A percentile compares a stretch with the other conserved stretches of the same genome.
These are phyloP conservation scores for Apophysomyces variabilis DNA, from an alignment of 371 early-diverging fungal genomes.

Conservation along the genomic window DNA sequence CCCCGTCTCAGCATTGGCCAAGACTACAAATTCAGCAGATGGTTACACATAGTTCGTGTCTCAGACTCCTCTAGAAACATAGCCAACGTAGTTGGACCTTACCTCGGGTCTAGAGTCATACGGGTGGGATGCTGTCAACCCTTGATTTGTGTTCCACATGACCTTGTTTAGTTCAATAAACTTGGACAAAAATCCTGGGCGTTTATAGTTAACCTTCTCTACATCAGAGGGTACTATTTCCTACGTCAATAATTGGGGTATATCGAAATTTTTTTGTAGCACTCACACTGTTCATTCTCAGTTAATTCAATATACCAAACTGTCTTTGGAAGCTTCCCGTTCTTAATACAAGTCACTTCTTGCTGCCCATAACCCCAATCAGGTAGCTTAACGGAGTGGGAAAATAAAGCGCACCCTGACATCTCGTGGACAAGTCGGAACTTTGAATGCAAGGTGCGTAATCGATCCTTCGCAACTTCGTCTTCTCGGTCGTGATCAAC, in stretches of 20 bases:
- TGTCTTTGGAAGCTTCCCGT: slow-evolving; percentile 64
- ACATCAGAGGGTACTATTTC: slow-evolving; percentile 52
- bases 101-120: slow-evolving; percentile 85
- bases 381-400: slow-evolving; percentile 84
- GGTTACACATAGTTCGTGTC: neutral
- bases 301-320: slow-evolving; percentile 70
- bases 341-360: slow-evolving; percentile 87
- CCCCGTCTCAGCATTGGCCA: slow-evolving; percentile 95
- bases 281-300: slow-evolving; percentile 51
- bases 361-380: slow-evolving; percentile 97
- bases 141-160: slow-evolving; percentile 92
- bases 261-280: neutral
- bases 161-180: slow-evolving; percentile 84
- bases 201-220: slow-evolving; percentile 56
- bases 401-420: slow-evolving; percentile 79
- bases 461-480: slow-evolving; percentile 46
- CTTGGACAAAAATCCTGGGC: slow-evolving; percentile 79
- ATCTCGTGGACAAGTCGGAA: slow-evolving; percentile 79
- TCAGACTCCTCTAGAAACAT: neutral
- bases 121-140: slow-evolving; percentile 91
- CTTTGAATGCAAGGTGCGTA: slow-evolving; percentile 68
- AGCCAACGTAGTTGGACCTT: slow-evolving; percentile 10
- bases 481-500: slow-evolving; percentile 39
- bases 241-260: slow-evolving; percentile 6
- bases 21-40: slow-evolving; percentile 14